phyloP scores from a whole-genome alignment of 192 early-diverging fungal species.

The Coemansia sp. region DNA sequence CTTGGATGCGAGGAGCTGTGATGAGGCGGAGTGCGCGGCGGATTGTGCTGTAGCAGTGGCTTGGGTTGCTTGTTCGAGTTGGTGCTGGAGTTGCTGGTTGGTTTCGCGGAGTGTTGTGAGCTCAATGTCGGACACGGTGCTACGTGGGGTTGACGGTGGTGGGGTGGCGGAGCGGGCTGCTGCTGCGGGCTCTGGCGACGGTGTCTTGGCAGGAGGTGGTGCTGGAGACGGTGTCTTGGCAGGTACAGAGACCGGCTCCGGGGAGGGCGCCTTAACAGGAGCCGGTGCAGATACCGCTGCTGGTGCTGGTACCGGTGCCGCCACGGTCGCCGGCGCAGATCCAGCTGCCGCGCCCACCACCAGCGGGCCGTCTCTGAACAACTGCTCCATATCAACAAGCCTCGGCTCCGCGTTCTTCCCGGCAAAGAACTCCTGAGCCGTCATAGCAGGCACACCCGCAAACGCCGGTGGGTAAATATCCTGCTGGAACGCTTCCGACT shows the following conservation, averaged over 20 bases:
- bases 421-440: constrained; percentile 89
- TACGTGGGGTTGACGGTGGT: constrained; percentile 19
- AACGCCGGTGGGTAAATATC: constrained; percentile 91
- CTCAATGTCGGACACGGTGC: constrained; percentile 73
- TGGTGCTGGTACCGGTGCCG: constrained; percentile 7
- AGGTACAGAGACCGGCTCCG: not conserved
- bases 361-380: constrained; percentile 33
- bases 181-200: constrained; percentile 10
- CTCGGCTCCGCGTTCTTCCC: constrained; percentile 83
- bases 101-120: constrained; percentile 74
- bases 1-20: not conserved
- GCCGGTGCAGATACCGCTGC: not conserved
- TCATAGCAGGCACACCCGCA: constrained; percentile 79
- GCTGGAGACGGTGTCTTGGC: not conserved
- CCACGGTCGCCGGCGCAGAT: not conserved
- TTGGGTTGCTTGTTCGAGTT: constrained; percentile 25
- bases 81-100: constrained; percentile 57
- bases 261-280: not conserved
- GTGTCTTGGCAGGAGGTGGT: not conserved
- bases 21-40: not conserved
- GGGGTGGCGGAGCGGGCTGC: constrained; percentile 1
- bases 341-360: constrained; percentile 23
- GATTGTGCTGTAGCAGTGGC: not conserved
- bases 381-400: constrained; percentile 38
- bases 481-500: constrained; percentile 95